phyloP scores from a whole-genome alignment of 169 alveolate species.

The Plasmodium inui region DNA sequence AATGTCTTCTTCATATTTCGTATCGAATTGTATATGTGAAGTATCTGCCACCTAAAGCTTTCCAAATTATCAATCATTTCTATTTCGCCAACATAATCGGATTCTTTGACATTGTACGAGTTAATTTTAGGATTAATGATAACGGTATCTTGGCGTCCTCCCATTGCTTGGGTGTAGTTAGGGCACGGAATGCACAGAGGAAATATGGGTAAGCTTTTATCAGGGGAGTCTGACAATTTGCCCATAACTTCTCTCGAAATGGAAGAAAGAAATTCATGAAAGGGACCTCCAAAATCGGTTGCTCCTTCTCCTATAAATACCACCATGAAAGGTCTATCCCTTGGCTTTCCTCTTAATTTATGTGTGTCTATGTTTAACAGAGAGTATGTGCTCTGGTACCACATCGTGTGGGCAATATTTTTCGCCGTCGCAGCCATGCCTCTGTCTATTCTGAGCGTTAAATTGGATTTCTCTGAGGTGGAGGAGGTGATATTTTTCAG shows the following conservation, averaged over 20 bases:
- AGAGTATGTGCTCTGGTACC: constrained; percentile 85
- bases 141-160: constrained; percentile 92
- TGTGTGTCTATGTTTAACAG: constrained; percentile 78
- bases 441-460: constrained; percentile 79
- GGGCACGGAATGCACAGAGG: constrained; percentile 87
- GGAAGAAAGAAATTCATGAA: constrained; percentile 91
- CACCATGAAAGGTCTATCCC: constrained; percentile 93
- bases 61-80: constrained; percentile 72
- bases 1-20: constrained; percentile 24
- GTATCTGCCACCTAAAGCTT: constrained; percentile 63
- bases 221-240: constrained; percentile 77
- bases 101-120: constrained; percentile 43
- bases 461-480: constrained; percentile 74
- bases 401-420: constrained; percentile 78
- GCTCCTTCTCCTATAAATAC: constrained; percentile 94
- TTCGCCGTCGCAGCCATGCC: constrained; percentile 88
- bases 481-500: constrained; percentile 76
- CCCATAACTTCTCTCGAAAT: constrained; percentile 92
- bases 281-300: constrained; percentile 95
- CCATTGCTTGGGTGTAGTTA: constrained; percentile 89
- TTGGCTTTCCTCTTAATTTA: constrained; percentile 81
- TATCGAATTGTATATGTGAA: constrained; percentile 53
- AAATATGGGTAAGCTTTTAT: constrained; percentile 73
- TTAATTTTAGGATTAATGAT: constrained; percentile 76
- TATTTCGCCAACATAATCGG: constrained; percentile 71